Evolutionary conservation across 1,284 basidiomycete species (phyloP).

Genomic region (Malassezia psittaci): DNA sequence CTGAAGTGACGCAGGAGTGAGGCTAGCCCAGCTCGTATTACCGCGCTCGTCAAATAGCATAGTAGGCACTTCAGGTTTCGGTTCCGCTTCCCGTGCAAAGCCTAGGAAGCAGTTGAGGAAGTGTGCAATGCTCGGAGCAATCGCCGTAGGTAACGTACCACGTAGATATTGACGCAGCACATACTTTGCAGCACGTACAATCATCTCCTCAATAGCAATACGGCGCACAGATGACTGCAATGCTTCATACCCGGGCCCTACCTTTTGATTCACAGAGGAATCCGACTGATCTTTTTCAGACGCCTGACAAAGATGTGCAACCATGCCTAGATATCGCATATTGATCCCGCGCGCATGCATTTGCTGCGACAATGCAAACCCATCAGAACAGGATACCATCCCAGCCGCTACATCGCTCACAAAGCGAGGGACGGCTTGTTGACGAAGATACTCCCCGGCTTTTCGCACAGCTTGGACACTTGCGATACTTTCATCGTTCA

Average conservation of each 20-base stretch:
- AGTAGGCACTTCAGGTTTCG: constrained; percentile 39
- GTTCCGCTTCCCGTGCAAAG: constrained; percentile 48
- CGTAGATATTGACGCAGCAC: constrained; percentile 50
- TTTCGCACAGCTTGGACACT: constrained; percentile 53
- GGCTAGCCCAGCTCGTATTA: constrained; percentile 49
- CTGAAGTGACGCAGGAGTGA: constrained; percentile 52
- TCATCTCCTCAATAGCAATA: constrained; percentile 54
- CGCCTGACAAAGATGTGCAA: constrained; percentile 48
- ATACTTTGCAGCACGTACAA: constrained; percentile 54
- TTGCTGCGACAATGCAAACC: constrained; percentile 51
- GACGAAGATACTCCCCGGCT: constrained; percentile 52
- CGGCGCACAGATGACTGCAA: constrained; percentile 36
- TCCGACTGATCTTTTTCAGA: constrained; percentile 48
- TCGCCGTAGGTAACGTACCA: constrained; percentile 21
- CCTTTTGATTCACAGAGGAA: constrained; percentile 29
- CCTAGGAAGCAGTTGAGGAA: constrained; percentile 57
- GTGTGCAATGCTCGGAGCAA: constrained; percentile 49
- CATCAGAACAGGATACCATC: constrained; percentile 51
- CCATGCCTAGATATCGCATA: constrained; percentile 55
- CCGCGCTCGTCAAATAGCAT: constrained; percentile 19
- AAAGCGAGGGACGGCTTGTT: constrained; percentile 49
- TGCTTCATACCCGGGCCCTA: constrained; percentile 38
- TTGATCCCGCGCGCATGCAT: constrained; percentile 56
- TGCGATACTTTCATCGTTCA: constrained; percentile 51
- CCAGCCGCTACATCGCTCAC: constrained; percentile 52